These are phyloP conservation scores for Vaccinium darrowii DNA, from an alignment of 148 eudicot species.

Conservation along the genomic window DNA sequence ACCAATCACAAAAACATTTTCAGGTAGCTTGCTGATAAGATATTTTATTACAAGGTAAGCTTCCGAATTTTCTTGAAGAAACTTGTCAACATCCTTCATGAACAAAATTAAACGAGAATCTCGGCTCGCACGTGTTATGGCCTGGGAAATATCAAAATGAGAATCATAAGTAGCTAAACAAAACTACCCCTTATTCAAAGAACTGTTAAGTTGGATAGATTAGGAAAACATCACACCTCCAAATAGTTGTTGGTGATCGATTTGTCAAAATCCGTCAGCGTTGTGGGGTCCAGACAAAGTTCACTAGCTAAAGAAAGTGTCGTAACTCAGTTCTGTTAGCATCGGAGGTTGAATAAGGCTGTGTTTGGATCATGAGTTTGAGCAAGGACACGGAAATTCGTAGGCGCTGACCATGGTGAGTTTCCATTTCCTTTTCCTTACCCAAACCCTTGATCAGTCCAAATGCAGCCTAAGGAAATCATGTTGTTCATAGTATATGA, in stretches of 20 bases:
- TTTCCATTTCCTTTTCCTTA: not conserved
- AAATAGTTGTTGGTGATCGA: conserved; percentile 48
- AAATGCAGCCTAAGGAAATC: not conserved
- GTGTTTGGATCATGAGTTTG: not conserved
- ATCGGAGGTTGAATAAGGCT: conserved; percentile 2
- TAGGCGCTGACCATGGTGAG: not conserved
- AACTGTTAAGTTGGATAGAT: not conserved
- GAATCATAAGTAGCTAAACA: not conserved
- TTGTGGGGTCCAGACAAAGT: conserved; percentile 61
- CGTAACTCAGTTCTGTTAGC: conserved; percentile 12
- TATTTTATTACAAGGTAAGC: conserved; percentile 46
- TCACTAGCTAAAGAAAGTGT: conserved; percentile 43
- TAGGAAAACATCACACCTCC: conserved; percentile 32
- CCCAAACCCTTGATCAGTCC: not conserved
- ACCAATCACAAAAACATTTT: conserved; percentile 69
- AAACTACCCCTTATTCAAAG: not conserved
- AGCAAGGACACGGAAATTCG: not conserved
- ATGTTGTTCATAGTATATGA: not conserved
- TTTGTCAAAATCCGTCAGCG: conserved; percentile 60
- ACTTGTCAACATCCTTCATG: conserved; percentile 81
- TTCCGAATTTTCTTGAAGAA: conserved; percentile 66
- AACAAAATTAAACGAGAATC: conserved; percentile 67
- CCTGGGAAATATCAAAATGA: conserved; percentile 26
- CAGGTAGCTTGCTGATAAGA: conserved; percentile 66
- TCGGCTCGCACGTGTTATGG: conserved; percentile 46